Percentiles rank a stretch among this genome's conserved stretches.
Conservation (phyloP, 2,329 filamentous ascomycete species). For the Nigrospora sphaerica region DNA sequence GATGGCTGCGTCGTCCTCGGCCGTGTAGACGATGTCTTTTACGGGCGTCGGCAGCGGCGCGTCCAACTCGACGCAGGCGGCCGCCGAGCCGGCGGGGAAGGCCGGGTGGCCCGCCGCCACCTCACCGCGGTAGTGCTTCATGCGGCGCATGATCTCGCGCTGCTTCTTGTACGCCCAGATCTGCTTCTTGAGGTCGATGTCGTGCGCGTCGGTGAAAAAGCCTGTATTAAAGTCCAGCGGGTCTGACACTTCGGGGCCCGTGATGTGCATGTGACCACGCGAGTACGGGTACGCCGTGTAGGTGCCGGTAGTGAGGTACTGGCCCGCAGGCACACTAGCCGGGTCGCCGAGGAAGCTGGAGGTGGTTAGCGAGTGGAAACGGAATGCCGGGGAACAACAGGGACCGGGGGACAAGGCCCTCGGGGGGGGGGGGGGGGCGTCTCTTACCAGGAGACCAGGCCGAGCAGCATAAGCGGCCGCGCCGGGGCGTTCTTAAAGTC, state of each 20-base stretch:
- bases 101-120: slow-evolving; percentile 32
- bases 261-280: slow-evolving; percentile 54
- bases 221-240: slow-evolving; percentile 49
- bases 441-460: slow-evolving; percentile 24
- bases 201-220: slow-evolving; percentile 41
- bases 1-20: slow-evolving; percentile 34
- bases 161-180: slow-evolving; percentile 59
- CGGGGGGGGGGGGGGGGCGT: slow-evolving; percentile 9
- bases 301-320: slow-evolving; percentile 42
- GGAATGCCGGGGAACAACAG: slow-evolving; percentile 10
- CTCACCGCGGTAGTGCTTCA: slow-evolving; percentile 42
- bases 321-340: slow-evolving; percentile 12
- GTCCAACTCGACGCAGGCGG: slow-evolving; percentile 23
- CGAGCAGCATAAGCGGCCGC: slow-evolving; percentile 35
- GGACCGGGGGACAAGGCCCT: too few relatives aligned
- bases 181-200: slow-evolving; percentile 49
- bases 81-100: slow-evolving; percentile 33
- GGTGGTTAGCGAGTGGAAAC: neutral
- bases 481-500: slow-evolving; percentile 35
- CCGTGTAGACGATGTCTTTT: slow-evolving; percentile 36
- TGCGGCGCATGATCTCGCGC: slow-evolving; percentile 53
- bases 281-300: slow-evolving; percentile 55
- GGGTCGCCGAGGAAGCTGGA: slow-evolving; percentile 10
- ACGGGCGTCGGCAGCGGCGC: slow-evolving; percentile 19
- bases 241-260: slow-evolving; percentile 28